phyloP scores from a whole-genome alignment of 1,284 basidiomycete species.

The Leccinum angustisporum region DNA sequence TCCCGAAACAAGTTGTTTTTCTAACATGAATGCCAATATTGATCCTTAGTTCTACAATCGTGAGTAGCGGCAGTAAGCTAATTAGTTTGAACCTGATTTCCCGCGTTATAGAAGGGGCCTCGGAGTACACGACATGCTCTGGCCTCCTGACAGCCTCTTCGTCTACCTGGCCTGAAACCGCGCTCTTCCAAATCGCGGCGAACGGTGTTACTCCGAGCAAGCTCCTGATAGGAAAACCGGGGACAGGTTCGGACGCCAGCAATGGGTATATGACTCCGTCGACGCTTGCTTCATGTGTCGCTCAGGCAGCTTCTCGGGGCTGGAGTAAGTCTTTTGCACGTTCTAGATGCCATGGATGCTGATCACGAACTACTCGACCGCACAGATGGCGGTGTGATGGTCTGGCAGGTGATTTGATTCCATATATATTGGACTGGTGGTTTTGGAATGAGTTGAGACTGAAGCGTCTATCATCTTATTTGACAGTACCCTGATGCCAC shows the following conservation, averaged over 20 bases:
- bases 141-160: constrained; percentile 43
- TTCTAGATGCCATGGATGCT: neutral
- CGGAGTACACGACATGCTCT: constrained; percentile 47
- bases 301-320: constrained; percentile 51
- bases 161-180: constrained; percentile 40
- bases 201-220: constrained; percentile 53
- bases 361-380: neutral
- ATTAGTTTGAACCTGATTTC: neutral
- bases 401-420: constrained; percentile 36
- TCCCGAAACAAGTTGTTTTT: neutral
- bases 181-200: constrained; percentile 63
- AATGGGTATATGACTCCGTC: constrained; percentile 58
- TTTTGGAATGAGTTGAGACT: constrained; percentile 36
- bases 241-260: constrained; percentile 47
- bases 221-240: constrained; percentile 66
- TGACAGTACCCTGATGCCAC: constrained; percentile 29
- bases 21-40: constrained; percentile 2
- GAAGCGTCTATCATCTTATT: constrained; percentile 18
- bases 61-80: constrained; percentile 27
- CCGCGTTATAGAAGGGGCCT: constrained; percentile 39
- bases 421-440: neutral
- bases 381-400: constrained; percentile 52
- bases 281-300: constrained; percentile 54
- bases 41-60: constrained; percentile 62
- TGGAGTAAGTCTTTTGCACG: constrained; percentile 47